Evolutionary conservation across 2,329 filamentous ascomycete genomes (phyloP).

Genomic region (Samsoniella hepiali): DNA sequence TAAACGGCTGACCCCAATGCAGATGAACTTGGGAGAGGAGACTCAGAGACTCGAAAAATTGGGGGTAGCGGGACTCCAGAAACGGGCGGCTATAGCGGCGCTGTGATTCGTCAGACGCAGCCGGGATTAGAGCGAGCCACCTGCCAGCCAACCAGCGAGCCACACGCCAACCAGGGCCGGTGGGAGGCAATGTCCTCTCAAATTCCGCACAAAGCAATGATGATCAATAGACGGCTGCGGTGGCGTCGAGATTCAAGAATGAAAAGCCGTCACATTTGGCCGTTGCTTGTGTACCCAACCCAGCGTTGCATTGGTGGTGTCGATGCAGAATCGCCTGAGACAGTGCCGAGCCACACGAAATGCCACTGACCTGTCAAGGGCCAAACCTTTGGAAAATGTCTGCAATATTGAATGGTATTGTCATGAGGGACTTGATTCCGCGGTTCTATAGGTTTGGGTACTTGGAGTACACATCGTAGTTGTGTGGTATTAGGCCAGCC

Average conservation of each 20-base stretch:
- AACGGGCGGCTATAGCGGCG: slow-evolving; percentile 11
- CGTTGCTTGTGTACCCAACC: not conserved
- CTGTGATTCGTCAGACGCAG: slow-evolving; percentile 1
- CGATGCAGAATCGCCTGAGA: not conserved
- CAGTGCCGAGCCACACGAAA: not conserved
- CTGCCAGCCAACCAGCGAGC: not conserved
- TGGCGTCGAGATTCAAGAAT: not conserved
- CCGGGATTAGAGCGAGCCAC: not conserved
- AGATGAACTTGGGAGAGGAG: not conserved
- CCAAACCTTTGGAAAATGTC: too few species aligned
- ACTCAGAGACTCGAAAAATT: not conserved
- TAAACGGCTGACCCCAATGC: not conserved
- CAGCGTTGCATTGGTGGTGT: slow-evolving; percentile 8
- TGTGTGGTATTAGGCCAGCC: too few species aligned
- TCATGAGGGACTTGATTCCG: too few species aligned
- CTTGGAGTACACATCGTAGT: too few species aligned
- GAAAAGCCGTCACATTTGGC: not conserved
- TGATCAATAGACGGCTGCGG: not conserved
- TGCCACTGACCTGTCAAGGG: too few species aligned
- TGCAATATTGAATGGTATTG: too few species aligned
- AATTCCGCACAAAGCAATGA: not conserved
- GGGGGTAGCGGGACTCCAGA: slow-evolving; percentile 10
- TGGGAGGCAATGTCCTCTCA: not conserved
- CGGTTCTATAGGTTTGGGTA: too few species aligned
- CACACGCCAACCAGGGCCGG: not conserved